These are phyloP conservation scores for Diplodia corticola DNA, from an alignment of 2,329 filamentous ascomycete genomes.

Conservation along the genomic window DNA sequence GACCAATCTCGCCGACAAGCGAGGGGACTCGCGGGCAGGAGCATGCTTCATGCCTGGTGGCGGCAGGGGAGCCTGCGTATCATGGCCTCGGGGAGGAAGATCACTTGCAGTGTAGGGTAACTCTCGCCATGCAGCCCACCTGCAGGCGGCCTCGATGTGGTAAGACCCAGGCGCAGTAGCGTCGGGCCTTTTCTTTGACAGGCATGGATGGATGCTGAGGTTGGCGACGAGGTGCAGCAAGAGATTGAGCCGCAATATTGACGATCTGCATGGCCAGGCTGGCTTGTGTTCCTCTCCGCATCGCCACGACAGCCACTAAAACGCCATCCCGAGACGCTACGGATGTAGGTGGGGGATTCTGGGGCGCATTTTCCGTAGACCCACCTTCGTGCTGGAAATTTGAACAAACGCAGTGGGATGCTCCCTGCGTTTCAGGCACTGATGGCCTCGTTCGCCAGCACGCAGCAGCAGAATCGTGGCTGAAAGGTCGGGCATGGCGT, in stretches of 20 bases:
- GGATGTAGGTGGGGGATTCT: conserved; percentile 9
- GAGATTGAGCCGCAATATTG: conserved; percentile 19
- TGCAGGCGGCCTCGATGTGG: not conserved
- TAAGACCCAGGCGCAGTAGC: conserved; percentile 10
- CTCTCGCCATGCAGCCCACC: not conserved
- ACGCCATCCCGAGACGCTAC: conserved; percentile 1
- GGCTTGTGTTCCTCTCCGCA: not conserved
- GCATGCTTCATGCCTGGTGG: not conserved
- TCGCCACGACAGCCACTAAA: not conserved
- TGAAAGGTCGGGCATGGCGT: not conserved
- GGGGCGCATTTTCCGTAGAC: not conserved
- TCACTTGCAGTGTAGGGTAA: conserved; percentile 4
- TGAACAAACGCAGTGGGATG: not conserved
- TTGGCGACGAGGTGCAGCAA: not conserved
- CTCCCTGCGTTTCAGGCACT: not conserved
- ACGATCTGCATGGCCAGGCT: conserved; percentile 6
- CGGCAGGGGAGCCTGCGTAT: not conserved
- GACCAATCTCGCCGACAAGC: not conserved
- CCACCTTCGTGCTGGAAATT: not conserved
- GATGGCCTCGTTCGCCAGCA: not conserved
- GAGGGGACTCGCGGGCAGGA: not conserved
- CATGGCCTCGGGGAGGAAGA: not conserved
- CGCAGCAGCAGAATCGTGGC: not conserved
- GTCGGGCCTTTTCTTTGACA: conserved; percentile 3
- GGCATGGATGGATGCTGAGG: not conserved